A percentile compares a stretch with the other conserved stretches of the same genome.
phyloP scores from a whole-genome alignment of 2,329 filamentous ascomycete species.

The Fusarium tjaetaba region DNA sequence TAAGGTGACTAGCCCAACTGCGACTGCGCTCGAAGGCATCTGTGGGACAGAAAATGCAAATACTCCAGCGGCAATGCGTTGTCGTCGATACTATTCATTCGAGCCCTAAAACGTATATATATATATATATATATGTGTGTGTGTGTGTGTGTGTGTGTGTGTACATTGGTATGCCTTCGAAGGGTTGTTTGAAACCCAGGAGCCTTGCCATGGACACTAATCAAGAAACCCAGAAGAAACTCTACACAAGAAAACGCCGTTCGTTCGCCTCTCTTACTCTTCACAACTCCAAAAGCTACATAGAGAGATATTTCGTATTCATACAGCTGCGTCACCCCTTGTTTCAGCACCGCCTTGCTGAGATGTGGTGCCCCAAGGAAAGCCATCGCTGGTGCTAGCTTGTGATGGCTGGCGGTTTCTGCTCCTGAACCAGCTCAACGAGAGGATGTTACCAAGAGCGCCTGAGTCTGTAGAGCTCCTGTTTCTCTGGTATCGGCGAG shows the following conservation, averaged over 20 bases:
- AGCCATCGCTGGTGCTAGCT: slow-evolving; percentile 35
- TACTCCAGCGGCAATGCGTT: background rate
- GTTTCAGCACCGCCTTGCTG: slow-evolving; percentile 33
- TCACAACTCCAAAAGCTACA: slow-evolving; percentile 25
- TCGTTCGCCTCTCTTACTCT: slow-evolving; percentile 30
- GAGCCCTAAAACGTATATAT: slow-evolving; percentile 13
- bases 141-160: background rate
- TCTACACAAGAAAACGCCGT: slow-evolving; percentile 34
- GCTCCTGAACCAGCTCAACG: slow-evolving; percentile 64
- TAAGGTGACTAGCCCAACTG: background rate
- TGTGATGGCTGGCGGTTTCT: slow-evolving; percentile 37
- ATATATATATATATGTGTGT: slow-evolving; percentile 13
- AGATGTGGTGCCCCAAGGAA: slow-evolving; percentile 15
- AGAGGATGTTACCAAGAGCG: slow-evolving; percentile 62
- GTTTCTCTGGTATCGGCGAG: slow-evolving; percentile 56
- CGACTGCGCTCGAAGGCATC: background rate
- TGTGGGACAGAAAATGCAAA: background rate
- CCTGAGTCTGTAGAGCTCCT: slow-evolving; percentile 58
- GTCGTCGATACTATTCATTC: slow-evolving; percentile 14
- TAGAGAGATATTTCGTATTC: slow-evolving; percentile 30
- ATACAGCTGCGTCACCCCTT: slow-evolving; percentile 48
- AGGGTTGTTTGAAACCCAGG: background rate
- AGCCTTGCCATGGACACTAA: slow-evolving; percentile 1
- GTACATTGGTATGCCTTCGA: background rate
- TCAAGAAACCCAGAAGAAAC: slow-evolving; percentile 17